A percentile compares a stretch with the other conserved stretches of the same genome.
Evolutionary conservation across 2,329 filamentous ascomycete species (phyloP).

Genomic region (Colletotrichum plurivorum): DNA sequence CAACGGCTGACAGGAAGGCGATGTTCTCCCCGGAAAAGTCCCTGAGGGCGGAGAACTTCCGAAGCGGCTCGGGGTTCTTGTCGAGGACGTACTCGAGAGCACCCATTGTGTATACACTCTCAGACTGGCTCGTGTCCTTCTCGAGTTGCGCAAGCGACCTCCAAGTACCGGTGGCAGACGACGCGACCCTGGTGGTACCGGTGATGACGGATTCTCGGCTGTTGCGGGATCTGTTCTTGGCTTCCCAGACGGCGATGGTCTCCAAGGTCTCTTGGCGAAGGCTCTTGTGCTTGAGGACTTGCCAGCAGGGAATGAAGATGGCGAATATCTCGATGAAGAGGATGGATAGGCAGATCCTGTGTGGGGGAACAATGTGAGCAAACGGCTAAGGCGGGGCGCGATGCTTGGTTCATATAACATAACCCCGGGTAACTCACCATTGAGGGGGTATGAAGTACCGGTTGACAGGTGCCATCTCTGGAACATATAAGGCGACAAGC

Average conservation of each 20-base stretch:
- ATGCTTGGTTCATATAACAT: slow-evolving; percentile 45
- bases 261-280: slow-evolving; percentile 64
- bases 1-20: slow-evolving; percentile 72
- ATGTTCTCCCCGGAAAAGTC: slow-evolving; percentile 82
- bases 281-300: slow-evolving; percentile 63
- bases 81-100: slow-evolving; percentile 74
- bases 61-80: slow-evolving; percentile 71
- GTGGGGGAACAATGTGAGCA: slow-evolving; percentile 3
- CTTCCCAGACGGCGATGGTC: slow-evolving; percentile 64
- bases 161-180: slow-evolving; percentile 39
- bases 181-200: slow-evolving; percentile 46
- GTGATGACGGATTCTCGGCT: slow-evolving; percentile 42
- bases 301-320: slow-evolving; percentile 73
- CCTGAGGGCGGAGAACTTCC: slow-evolving; percentile 74
- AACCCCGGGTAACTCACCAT: slow-evolving; percentile 62
- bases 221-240: slow-evolving; percentile 43
- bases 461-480: slow-evolving; percentile 67
- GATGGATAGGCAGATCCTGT: slow-evolving; percentile 72
- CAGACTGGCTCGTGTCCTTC: slow-evolving; percentile 49
- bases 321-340: slow-evolving; percentile 74
- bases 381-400: not conserved
- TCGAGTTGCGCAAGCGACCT: slow-evolving; percentile 56
- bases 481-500: slow-evolving; percentile 71
- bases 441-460: slow-evolving; percentile 71
- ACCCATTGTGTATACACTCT: slow-evolving; percentile 63